A percentile compares a stretch with the other conserved stretches of the same genome.
These are phyloP conservation scores for Volutella citrinella DNA, from an alignment of 2,329 filamentous ascomycete genomes.

Conservation along the genomic window DNA sequence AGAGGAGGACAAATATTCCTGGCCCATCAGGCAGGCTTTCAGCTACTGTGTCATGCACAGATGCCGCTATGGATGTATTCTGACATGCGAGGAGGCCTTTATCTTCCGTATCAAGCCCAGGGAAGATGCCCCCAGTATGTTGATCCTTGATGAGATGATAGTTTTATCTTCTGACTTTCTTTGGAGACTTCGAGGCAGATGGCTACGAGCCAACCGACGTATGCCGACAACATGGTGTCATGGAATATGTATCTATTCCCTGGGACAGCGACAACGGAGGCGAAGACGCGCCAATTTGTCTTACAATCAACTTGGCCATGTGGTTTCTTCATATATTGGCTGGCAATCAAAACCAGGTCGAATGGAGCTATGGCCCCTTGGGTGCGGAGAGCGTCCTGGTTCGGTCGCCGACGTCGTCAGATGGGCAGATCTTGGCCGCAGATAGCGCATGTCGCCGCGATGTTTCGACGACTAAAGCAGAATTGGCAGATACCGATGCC, in stretches of 20 bases:
- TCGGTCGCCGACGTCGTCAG: no score
- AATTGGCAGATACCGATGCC: no score
- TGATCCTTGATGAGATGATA: no score
- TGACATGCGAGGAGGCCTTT: slow-evolving; percentile 14
- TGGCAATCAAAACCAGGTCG: slow-evolving; percentile 10
- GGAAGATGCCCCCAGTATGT: not conserved
- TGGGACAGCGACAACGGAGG: slow-evolving; percentile 9
- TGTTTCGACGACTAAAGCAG: no score
- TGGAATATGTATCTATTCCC: slow-evolving; percentile 15
- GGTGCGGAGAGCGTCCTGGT: no score
- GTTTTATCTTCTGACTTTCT: no score
- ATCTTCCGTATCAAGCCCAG: slow-evolving; percentile 8
- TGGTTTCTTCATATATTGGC: slow-evolving; percentile 16
- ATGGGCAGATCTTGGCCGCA: no score
- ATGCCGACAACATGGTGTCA: slow-evolving; percentile 10
- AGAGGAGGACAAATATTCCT: not conserved
- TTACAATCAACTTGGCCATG: slow-evolving; percentile 13
- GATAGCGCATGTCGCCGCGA: no score
- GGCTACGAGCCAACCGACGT: slow-evolving; percentile 1
- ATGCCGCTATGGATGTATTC: slow-evolving; percentile 16
- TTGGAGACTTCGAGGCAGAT: no score
- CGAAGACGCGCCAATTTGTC: not conserved
- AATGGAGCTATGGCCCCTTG: slow-evolving; percentile 10
- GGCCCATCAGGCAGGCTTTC: slow-evolving; percentile 15
- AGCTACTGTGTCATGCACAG: slow-evolving; percentile 13